phyloP scores from a whole-genome alignment of 305 asterid genomes.

The Caryopteris hybrid region DNA sequence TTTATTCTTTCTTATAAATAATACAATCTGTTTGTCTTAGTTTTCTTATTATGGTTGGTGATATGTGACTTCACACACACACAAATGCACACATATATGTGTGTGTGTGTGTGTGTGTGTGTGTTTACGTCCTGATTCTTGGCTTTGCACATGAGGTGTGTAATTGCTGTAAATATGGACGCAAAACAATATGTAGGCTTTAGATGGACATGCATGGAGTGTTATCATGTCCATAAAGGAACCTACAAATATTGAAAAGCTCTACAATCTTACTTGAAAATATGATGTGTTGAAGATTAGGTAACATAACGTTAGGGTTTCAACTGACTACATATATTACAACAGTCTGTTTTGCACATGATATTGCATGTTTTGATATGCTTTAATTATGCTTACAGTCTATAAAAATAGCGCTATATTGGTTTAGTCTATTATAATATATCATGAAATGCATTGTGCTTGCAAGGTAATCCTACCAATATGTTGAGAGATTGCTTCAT shows the following conservation, averaged over 20 bases:
- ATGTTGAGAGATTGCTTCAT: neutral
- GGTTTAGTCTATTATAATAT: neutral
- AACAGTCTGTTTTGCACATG: neutral
- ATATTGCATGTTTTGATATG: neutral
- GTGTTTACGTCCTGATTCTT: constrained; percentile 54
- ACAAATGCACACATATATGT: too few relatives aligned
- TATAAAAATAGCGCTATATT: neutral
- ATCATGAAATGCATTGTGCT: neutral
- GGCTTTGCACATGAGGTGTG: constrained; percentile 51
- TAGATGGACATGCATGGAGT: constrained; percentile 51
- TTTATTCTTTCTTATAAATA: too few relatives aligned
- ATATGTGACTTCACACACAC: neutral
- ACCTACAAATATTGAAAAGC: constrained; percentile 23
- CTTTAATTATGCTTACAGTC: neutral
- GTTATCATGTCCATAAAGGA: constrained; percentile 43
- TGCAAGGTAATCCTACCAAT: neutral
- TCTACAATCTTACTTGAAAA: neutral
- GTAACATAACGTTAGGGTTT: neutral
- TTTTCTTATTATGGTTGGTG: neutral
- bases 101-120: too few relatives aligned
- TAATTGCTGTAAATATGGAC: constrained; percentile 65
- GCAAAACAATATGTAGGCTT: constrained; percentile 37
- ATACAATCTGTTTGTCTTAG: neutral
- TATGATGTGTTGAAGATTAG: neutral
- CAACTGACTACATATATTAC: neutral